These are phyloP conservation scores for Diaporthe sp. DNA, from an alignment of 2,329 filamentous ascomycete genomes.

Conservation along the genomic window DNA sequence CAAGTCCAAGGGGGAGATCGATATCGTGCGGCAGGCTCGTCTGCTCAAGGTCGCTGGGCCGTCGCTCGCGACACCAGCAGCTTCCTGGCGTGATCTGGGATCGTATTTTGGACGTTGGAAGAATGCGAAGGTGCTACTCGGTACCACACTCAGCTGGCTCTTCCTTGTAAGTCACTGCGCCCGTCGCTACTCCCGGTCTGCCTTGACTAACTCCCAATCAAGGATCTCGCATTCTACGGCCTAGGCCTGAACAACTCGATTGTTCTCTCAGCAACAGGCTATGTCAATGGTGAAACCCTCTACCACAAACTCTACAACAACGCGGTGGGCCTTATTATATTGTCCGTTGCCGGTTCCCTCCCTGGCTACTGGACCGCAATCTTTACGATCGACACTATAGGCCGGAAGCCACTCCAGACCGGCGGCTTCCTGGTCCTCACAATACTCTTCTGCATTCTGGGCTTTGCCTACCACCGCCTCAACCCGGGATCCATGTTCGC, in stretches of 20 bases:
- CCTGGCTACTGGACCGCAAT: constrained; percentile 87
- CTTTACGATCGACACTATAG: constrained; percentile 79
- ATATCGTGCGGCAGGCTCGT: constrained; percentile 63
- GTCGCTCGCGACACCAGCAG: constrained; percentile 74
- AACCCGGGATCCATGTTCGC: constrained; percentile 65
- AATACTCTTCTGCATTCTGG: constrained; percentile 73
- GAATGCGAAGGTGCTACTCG: constrained; percentile 79
- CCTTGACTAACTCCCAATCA: neutral
- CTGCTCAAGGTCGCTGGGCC: constrained; percentile 67
- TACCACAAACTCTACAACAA: constrained; percentile 80
- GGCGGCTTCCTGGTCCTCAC: constrained; percentile 73
- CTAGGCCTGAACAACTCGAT: constrained; percentile 82
- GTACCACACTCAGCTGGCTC: constrained; percentile 87
- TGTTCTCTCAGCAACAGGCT: constrained; percentile 81
- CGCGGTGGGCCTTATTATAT: constrained; percentile 82
- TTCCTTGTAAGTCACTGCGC: constrained; percentile 66
- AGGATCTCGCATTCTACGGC: constrained; percentile 78
- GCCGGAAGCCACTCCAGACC: constrained; percentile 82
- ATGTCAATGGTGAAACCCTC: constrained; percentile 72
- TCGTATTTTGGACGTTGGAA: constrained; percentile 78
- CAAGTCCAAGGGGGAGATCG: constrained; percentile 62
- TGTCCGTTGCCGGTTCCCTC: constrained; percentile 82
- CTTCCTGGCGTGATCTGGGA: constrained; percentile 78
- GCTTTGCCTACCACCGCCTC: constrained; percentile 69
- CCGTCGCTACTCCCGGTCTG: too few species aligned